Percentiles rank a stretch among this genome's conserved stretches.
phyloP scores from a whole-genome alignment of 2,329 filamentous ascomycete genomes.

The Penicillium sp. region DNA sequence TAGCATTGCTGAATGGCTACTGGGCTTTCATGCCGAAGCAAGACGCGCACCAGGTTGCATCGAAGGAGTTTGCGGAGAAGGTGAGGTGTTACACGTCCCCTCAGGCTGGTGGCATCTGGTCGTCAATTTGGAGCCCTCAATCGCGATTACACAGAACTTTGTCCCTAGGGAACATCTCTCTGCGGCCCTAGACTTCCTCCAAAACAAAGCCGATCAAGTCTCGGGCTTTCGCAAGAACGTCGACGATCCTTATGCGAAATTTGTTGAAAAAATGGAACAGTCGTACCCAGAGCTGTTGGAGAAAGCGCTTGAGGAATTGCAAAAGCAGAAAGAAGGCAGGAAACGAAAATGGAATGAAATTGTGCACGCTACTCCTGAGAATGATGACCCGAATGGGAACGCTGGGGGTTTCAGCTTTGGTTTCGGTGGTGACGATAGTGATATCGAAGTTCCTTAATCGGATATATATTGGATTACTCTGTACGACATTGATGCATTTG shows the following conservation, averaged over 20 bases:
- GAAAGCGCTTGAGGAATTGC: slow-evolving; percentile 61
- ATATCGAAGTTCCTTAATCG: slow-evolving; percentile 45
- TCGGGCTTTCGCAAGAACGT: slow-evolving; percentile 77
- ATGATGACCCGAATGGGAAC: slow-evolving; percentile 17
- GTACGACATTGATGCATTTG: slow-evolving; percentile 11
- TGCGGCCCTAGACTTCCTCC: slow-evolving; percentile 74
- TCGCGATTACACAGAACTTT: slow-evolving; percentile 94
- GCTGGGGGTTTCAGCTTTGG: slow-evolving; percentile 59
- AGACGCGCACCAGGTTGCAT: slow-evolving; percentile 70
- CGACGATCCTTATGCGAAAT: slow-evolving; percentile 68
- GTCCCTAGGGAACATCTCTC: slow-evolving; percentile 71
- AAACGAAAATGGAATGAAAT: slow-evolving; percentile 86
- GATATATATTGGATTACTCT: neutral
- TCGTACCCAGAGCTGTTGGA: slow-evolving; percentile 64
- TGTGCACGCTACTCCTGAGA: slow-evolving; percentile 53
- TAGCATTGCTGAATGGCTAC: slow-evolving; percentile 93
- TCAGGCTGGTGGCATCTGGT: slow-evolving; percentile 97
- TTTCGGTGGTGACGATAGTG: slow-evolving; percentile 53
- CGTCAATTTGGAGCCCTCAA: slow-evolving; percentile 77
- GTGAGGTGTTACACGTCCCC: slow-evolving; percentile 88
- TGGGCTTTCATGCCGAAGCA: slow-evolving; percentile 83
- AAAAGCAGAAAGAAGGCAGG: slow-evolving; percentile 58
- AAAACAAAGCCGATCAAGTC: slow-evolving; percentile 77
- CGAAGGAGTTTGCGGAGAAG: slow-evolving; percentile 78
- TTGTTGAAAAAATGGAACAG: slow-evolving; percentile 63